These are phyloP conservation scores for Penicillium paneum DNA, from an alignment of 2,329 filamentous ascomycete genomes.

Conservation along the genomic window DNA sequence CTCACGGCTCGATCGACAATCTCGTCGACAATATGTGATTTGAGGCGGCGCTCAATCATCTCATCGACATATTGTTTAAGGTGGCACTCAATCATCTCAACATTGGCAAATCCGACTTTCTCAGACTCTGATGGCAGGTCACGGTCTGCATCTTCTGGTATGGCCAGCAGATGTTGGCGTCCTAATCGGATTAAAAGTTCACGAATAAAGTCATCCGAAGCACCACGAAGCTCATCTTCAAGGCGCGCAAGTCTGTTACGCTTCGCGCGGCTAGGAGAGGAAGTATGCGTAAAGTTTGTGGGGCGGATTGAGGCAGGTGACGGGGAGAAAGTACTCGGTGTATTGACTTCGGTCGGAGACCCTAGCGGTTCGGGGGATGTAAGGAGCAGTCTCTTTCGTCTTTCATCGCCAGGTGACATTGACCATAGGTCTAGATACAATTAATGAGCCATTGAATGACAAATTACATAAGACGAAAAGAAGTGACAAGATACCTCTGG, in stretches of 20 bases:
- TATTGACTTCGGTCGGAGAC: slow-evolving; percentile 21
- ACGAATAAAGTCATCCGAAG: slow-evolving; percentile 16
- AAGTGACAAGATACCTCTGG: slow-evolving; percentile 19
- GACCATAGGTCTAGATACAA: slow-evolving; percentile 14
- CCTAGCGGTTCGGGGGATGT: slow-evolving; percentile 11
- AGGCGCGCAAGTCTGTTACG: slow-evolving; percentile 12
- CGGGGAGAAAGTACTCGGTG: slow-evolving; percentile 14
- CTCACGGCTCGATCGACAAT: slow-evolving; percentile 13
- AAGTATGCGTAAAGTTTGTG: slow-evolving; percentile 15
- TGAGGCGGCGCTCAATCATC: slow-evolving; percentile 7
- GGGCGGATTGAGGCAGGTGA: slow-evolving; percentile 14
- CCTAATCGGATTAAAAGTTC: slow-evolving; percentile 16
- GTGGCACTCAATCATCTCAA: no score
- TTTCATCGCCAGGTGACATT: slow-evolving; percentile 10
- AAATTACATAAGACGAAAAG: slow-evolving; percentile 10
- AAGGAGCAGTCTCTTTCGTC: slow-evolving; percentile 15
- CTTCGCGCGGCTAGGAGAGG: slow-evolving; percentile 9
- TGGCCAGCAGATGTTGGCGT: slow-evolving; percentile 18
- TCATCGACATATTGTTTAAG: no score
- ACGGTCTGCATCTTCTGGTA: slow-evolving; percentile 9
- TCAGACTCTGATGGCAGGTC: slow-evolving; percentile 7
- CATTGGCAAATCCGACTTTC: no score
- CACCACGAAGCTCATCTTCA: slow-evolving; percentile 13
- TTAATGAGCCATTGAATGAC: slow-evolving; percentile 8
- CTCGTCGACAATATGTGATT: slow-evolving; percentile 9